phyloP scores from a whole-genome alignment of 2,329 filamentous ascomycete genomes.

The Coniosporium tulheliwenetii region DNA sequence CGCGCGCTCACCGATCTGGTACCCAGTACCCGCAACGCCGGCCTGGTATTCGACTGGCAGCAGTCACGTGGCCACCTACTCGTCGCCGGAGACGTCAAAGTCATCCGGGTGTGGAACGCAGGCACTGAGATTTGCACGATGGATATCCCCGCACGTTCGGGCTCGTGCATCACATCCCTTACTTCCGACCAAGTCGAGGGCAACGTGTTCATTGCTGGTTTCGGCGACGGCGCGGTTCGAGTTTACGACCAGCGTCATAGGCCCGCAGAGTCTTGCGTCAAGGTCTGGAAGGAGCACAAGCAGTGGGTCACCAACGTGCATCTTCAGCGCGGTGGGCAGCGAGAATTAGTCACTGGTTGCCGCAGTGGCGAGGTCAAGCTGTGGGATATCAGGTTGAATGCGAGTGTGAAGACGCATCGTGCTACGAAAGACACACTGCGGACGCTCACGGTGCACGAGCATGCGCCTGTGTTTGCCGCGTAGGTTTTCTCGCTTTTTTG shows the following conservation, averaged over 20 bases:
- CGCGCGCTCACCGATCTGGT: slow-evolving; percentile 86
- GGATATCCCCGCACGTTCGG: slow-evolving; percentile 88
- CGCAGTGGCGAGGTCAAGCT: slow-evolving; percentile 86
- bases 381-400: slow-evolving; percentile 84
- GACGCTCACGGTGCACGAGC: slow-evolving; percentile 85
- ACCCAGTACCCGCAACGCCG: slow-evolving; percentile 83
- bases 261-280: slow-evolving; percentile 82
- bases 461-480: slow-evolving; percentile 89
- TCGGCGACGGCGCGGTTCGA: slow-evolving; percentile 85
- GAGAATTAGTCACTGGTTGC: slow-evolving; percentile 81
- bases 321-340: slow-evolving; percentile 86
- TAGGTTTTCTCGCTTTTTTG: slow-evolving; percentile 34
- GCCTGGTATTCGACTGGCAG: slow-evolving; percentile 97
- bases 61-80: slow-evolving; percentile 89
- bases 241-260: slow-evolving; percentile 83
- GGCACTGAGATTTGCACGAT: slow-evolving; percentile 68
- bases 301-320: slow-evolving; percentile 95
- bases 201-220: slow-evolving; percentile 89
- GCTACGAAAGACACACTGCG: slow-evolving; percentile 64
- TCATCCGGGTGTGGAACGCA: slow-evolving; percentile 93
- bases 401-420: slow-evolving; percentile 51
- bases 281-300: slow-evolving; percentile 89
- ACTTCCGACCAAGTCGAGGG: slow-evolving; percentile 97
- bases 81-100: slow-evolving; percentile 90
- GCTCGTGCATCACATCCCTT: slow-evolving; percentile 86